Percentiles rank a stretch among this genome's conserved stretches.
These are phyloP conservation scores for Fusarium incarnatum DNA, from an alignment of 2,329 filamentous ascomycete genomes.

Conservation along the genomic window DNA sequence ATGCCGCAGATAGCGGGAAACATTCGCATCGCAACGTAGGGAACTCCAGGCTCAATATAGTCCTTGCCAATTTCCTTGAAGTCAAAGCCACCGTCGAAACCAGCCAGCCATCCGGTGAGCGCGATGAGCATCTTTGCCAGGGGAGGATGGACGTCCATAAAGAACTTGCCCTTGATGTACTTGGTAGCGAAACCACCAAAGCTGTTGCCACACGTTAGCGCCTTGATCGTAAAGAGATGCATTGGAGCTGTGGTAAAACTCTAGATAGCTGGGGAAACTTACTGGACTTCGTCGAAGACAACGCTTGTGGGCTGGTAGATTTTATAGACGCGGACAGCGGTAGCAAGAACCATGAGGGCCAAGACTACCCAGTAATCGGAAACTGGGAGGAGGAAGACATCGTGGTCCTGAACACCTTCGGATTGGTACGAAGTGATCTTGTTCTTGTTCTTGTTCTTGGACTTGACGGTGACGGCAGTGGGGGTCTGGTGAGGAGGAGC, in stretches of 20 bases:
- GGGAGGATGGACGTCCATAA: slow-evolving; percentile 99
- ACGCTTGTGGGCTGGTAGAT: slow-evolving; percentile 97
- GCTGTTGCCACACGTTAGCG: slow-evolving; percentile 60
- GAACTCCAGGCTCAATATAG: slow-evolving; percentile 92
- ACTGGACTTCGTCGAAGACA: slow-evolving; percentile 99
- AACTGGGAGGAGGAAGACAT: slow-evolving; percentile 86
- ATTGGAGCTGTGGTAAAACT: slow-evolving; percentile 5
- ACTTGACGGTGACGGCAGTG: slow-evolving; percentile 26
- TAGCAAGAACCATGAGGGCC: slow-evolving; percentile 78
- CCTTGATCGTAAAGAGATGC: neutral
- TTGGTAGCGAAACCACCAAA: slow-evolving; percentile 98
- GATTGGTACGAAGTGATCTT: slow-evolving; percentile 73
- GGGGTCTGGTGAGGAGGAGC: slow-evolving; percentile 26
- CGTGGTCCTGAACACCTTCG: slow-evolving; percentile 86
- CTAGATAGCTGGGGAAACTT: slow-evolving; percentile 57
- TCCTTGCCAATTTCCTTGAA: slow-evolving; percentile 99
- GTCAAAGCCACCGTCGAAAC: slow-evolving; percentile 95
- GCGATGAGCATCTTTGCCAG: slow-evolving; percentile 97
- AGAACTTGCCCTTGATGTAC: slow-evolving; percentile 99
- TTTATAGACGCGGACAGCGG: slow-evolving; percentile 87
- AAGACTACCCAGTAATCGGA: slow-evolving; percentile 85
- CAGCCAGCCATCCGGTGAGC: slow-evolving; percentile 91
- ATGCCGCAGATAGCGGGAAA: slow-evolving; percentile 92
- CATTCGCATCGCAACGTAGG: slow-evolving; percentile 97
- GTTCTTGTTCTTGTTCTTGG: slow-evolving; percentile 48